These are phyloP conservation scores for Rossbeevera mucosa DNA, from an alignment of 768 basidiomycete genomes.

Conservation along the genomic window DNA sequence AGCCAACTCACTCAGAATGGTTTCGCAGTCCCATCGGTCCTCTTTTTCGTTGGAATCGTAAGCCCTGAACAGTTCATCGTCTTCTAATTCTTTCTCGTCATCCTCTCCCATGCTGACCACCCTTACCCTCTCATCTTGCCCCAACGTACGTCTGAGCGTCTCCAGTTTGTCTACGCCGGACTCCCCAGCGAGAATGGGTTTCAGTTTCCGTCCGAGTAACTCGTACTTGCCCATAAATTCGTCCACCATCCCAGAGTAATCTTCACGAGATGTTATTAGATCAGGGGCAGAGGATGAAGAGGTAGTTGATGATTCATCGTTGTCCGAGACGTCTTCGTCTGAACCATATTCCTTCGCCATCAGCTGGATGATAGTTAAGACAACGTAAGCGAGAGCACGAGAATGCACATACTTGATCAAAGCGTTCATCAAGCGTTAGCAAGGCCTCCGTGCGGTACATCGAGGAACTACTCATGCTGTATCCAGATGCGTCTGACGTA, in stretches of 20 bases:
- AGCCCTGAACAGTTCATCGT: constrained; percentile 39
- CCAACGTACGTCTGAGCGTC: constrained; percentile 71
- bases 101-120: constrained; percentile 40
- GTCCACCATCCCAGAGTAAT: constrained; percentile 88
- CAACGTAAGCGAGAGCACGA: not conserved
- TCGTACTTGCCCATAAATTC: constrained; percentile 93
- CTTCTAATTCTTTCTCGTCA: constrained; percentile 44
- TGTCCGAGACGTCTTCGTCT: constrained; percentile 44
- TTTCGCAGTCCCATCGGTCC: constrained; percentile 94
- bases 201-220: constrained; percentile 82
- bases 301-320: constrained; percentile 45
- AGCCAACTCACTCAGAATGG: constrained; percentile 72
- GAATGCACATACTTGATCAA: constrained; percentile 74
- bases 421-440: constrained; percentile 85
- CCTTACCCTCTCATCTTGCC: constrained; percentile 58
- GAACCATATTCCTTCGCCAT: constrained; percentile 77
- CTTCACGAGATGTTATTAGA: constrained; percentile 75
- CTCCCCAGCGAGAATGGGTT: constrained; percentile 66
- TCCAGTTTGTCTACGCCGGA: constrained; percentile 76
- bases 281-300: constrained; percentile 65
- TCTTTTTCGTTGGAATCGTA: constrained; percentile 47
- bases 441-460: constrained; percentile 91
- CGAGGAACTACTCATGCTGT: constrained; percentile 96
- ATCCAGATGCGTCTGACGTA: constrained; percentile 83
- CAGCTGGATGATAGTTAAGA: constrained; percentile 38